Evolutionary conservation across 371 early-diverging fungal species (phyloP).

Genomic region (Vavraia culicis): DNA sequence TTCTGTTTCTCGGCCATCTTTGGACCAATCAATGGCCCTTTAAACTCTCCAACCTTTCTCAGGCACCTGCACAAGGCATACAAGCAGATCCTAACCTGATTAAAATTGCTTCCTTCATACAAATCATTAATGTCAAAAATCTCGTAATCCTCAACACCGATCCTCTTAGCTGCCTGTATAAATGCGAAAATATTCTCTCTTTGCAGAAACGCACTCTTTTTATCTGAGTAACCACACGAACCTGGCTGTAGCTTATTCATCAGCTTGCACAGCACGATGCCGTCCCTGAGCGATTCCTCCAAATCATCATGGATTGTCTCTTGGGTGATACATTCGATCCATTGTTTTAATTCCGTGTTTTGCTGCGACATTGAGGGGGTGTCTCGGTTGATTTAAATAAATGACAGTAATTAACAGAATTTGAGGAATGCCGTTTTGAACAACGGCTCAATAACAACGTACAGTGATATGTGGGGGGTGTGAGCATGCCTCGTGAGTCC

Average conservation of each 20-base stretch:
- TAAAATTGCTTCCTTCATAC: slow-evolving; percentile 58
- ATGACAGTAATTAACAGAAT: too few species aligned
- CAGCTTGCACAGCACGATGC: slow-evolving; percentile 56
- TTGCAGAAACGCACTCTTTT: slow-evolving; percentile 54
- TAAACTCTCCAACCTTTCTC: slow-evolving; percentile 46
- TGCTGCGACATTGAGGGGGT: too few species aligned
- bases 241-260: slow-evolving; percentile 47
- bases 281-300: slow-evolving; percentile 44
- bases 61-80: slow-evolving; percentile 58
- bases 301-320: too few species aligned
- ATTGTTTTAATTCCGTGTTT: too few species aligned
- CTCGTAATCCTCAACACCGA: slow-evolving; percentile 54
- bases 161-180: slow-evolving; percentile 46
- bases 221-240: slow-evolving; percentile 45
- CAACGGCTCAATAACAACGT: too few species aligned
- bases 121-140: slow-evolving; percentile 65
- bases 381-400: too few species aligned
- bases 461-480: too few species aligned
- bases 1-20: slow-evolving; percentile 20
- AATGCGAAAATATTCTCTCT: slow-evolving; percentile 64
- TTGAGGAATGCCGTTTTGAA: too few species aligned
- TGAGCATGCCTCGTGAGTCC: too few species aligned
- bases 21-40: slow-evolving; percentile 36
- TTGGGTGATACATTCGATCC: too few species aligned
- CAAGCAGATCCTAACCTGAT: slow-evolving; percentile 48